Conservation (phyloP, 331 rosid genomes). For the Ulmus americana region DNA sequence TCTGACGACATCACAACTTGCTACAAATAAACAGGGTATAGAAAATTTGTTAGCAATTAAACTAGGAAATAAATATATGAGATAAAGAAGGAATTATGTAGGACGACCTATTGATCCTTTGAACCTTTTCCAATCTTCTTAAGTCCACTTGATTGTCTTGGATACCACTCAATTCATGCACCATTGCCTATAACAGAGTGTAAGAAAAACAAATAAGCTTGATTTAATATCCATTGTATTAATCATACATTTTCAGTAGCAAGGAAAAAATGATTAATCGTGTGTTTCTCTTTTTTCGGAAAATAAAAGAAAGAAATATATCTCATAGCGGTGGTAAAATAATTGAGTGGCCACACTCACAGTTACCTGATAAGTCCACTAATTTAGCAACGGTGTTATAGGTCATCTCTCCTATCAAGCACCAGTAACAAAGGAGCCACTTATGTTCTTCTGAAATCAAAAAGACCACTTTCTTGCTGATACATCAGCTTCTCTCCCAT, state of each 20-base stretch:
- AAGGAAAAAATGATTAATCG: too few relatives aligned
- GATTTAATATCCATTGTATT: background rate
- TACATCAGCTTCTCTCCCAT: constrained; percentile 84
- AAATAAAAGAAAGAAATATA: constrained; percentile 7
- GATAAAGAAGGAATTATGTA: background rate
- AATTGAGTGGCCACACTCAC: constrained; percentile 6
- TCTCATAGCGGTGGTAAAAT: constrained; percentile 2
- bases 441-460: constrained; percentile 81
- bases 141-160: constrained; percentile 89
- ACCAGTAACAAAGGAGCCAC: constrained; percentile 82
- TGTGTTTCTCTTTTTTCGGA: too few relatives aligned
- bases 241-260: background rate
- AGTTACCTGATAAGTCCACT: constrained; percentile 94
- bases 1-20: constrained; percentile 92
- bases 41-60: constrained; percentile 17
- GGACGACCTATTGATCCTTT: constrained; percentile 48
- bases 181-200: constrained; percentile 68
- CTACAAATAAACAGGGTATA: constrained; percentile 35
- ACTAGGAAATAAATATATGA: constrained; percentile 7
- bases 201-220: constrained; percentile 6
- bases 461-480: constrained; percentile 88
- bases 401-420: constrained; percentile 93
- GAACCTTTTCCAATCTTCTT: constrained; percentile 44
- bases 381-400: constrained; percentile 73
- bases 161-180: constrained; percentile 88